Evolutionary conservation across 306 rosid species (phyloP).

Genomic region (Canavalia gladiata): DNA sequence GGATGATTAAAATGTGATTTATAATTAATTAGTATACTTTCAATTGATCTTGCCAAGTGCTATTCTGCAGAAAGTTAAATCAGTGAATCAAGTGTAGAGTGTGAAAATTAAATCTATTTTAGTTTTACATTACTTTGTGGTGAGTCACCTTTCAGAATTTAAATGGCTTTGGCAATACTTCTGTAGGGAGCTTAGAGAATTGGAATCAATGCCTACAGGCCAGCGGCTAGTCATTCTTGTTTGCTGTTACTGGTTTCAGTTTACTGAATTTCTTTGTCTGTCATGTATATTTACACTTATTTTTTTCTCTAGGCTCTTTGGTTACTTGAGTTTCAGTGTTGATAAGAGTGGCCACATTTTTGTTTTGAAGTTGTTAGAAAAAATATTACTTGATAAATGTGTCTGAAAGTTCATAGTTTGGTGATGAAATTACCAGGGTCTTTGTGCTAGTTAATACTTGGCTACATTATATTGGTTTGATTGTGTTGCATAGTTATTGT

Average conservation of each 20-base stretch:
- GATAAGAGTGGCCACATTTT: background rate
- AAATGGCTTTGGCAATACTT: conserved; percentile 20
- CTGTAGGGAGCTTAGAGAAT: background rate
- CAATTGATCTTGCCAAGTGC: no score
- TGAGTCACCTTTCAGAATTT: conserved; percentile 22
- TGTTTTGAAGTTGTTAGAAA: background rate
- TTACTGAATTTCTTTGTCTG: no score
- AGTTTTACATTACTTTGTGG: conserved; percentile 33
- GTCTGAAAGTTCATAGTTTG: background rate
- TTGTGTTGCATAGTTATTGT: background rate
- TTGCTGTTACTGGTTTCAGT: no score
- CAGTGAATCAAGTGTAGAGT: no score
- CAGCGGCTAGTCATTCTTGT: background rate
- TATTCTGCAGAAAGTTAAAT: no score
- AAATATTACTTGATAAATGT: background rate
- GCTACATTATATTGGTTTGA: background rate
- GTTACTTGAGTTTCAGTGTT: background rate
- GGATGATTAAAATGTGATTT: no score
- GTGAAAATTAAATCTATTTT: background rate
- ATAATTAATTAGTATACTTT: no score
- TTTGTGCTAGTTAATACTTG: background rate
- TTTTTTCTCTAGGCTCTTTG: no score
- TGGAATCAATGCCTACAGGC: conserved; percentile 6
- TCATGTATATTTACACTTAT: no score
- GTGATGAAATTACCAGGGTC: conserved; percentile 4